These are phyloP conservation scores for Eimeria sp. DNA, from an alignment of 169 alveolate genomes.

Conservation along the genomic window DNA sequence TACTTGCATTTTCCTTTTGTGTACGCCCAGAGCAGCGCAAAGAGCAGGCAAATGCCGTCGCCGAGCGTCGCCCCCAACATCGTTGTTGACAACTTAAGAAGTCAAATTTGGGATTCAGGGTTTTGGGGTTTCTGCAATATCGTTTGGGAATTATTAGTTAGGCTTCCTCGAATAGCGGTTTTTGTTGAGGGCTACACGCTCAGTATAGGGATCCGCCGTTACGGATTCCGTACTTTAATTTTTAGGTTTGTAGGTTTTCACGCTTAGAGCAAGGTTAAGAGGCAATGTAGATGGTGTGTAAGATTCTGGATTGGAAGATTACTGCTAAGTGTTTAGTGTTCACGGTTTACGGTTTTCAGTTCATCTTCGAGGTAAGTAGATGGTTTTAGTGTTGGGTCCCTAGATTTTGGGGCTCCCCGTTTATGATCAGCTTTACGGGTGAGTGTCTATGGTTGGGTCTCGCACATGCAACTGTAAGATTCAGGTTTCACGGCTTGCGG, in stretches of 20 bases:
- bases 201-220: too few species aligned
- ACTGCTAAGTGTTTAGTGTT: neutral
- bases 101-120: neutral
- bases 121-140: neutral
- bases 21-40: neutral
- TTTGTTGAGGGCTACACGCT: too few species aligned
- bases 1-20: neutral
- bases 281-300: too few species aligned
- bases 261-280: too few species aligned
- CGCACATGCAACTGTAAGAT: neutral
- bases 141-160: too few species aligned
- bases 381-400: neutral
- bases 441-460: neutral
- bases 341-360: neutral
- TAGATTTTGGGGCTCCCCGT: neutral
- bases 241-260: too few species aligned
- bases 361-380: too few species aligned
- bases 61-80: neutral
- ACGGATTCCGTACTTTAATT: too few species aligned
- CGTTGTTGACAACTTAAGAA: neutral
- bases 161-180: too few species aligned
- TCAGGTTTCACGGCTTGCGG: neutral
- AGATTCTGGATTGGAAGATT: neutral
- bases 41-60: neutral
- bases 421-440: neutral